These are phyloP conservation scores for Abelmoschus esculentus DNA, from an alignment of 345 rosid species.

Conservation along the genomic window DNA sequence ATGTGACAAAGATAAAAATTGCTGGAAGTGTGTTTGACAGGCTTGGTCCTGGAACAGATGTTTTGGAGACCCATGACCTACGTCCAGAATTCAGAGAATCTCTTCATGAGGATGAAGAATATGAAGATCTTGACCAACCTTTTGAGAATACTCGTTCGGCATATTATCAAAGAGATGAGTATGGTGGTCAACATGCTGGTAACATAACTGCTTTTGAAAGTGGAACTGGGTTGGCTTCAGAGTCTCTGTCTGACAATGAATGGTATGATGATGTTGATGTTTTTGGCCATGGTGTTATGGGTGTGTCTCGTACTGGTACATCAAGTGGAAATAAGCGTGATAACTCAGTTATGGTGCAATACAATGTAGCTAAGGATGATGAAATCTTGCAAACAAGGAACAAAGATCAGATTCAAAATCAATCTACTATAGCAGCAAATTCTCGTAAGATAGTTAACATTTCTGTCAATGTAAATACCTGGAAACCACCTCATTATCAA, in stretches of 20 bases:
- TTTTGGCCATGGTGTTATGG: constrained; percentile 17
- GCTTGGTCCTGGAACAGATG: constrained; percentile 43
- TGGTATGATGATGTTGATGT: constrained; percentile 34
- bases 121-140: constrained; percentile 28
- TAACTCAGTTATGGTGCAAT: constrained; percentile 34
- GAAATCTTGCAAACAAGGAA: constrained; percentile 27
- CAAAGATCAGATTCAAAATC: constrained; percentile 29
- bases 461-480: constrained; percentile 42
- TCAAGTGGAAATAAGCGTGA: constrained; percentile 36
- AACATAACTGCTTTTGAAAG: constrained; percentile 27
- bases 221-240: constrained; percentile 39
- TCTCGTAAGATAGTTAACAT: constrained; percentile 34
- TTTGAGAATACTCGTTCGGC: constrained; percentile 19
- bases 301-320: constrained; percentile 27
- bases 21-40: constrained; percentile 87
- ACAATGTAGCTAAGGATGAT: constrained; percentile 29
- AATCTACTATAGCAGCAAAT: constrained; percentile 28
- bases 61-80: constrained; percentile 22
- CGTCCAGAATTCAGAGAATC: constrained; percentile 27
- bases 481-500: constrained; percentile 42
- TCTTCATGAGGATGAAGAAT: constrained; percentile 35
- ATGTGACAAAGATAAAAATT: not conserved
- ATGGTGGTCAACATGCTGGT: constrained; percentile 28
- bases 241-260: constrained; percentile 37
- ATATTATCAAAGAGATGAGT: constrained; percentile 34